Conservation (phyloP, 345 rosid species). For the Citrus cavaleriei region DNA sequence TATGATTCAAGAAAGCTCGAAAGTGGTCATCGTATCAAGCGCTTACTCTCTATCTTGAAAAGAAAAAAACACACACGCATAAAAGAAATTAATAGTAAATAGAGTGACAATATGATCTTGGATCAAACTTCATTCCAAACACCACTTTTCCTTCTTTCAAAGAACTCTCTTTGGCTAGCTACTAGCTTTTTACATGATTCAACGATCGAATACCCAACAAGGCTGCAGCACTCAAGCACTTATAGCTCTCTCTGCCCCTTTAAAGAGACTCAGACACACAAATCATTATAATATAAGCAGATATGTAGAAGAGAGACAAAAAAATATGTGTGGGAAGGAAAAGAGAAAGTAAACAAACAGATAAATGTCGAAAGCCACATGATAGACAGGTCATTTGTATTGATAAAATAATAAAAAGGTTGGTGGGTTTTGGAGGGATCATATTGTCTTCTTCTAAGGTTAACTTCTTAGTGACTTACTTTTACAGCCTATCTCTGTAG, state of each 20-base stretch:
- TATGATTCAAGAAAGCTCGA: neutral
- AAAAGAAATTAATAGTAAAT: neutral
- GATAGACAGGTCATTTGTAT: conserved; percentile 49
- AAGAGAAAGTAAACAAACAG: conserved; percentile 7
- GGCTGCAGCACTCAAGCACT: conserved; percentile 26
- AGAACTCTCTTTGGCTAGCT: neutral
- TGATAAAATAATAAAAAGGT: conserved; percentile 36
- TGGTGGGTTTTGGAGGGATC: conserved; percentile 42
- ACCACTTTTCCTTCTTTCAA: conserved; percentile 39
- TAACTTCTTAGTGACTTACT: conserved; percentile 1
- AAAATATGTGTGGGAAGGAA: neutral
- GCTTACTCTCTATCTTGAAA: neutral
- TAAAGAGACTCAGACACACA: neutral
- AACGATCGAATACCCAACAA: conserved; percentile 24
- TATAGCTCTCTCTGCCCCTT: neutral
- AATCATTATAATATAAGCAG: conserved; percentile 3
- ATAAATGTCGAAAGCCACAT: conserved; percentile 34
- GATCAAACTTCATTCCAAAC: conserved; percentile 73
- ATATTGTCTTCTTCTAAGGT: conserved; percentile 46
- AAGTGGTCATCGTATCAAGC: neutral
- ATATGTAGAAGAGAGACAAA: conserved; percentile 14
- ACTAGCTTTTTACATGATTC: conserved; percentile 29
- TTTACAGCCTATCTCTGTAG: conserved; percentile 27
- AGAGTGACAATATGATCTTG: conserved; percentile 41
- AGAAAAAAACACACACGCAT: neutral